Conservation (phyloP, 495 filamentous ascomycete genomes). For the Penicillium paxilli region DNA sequence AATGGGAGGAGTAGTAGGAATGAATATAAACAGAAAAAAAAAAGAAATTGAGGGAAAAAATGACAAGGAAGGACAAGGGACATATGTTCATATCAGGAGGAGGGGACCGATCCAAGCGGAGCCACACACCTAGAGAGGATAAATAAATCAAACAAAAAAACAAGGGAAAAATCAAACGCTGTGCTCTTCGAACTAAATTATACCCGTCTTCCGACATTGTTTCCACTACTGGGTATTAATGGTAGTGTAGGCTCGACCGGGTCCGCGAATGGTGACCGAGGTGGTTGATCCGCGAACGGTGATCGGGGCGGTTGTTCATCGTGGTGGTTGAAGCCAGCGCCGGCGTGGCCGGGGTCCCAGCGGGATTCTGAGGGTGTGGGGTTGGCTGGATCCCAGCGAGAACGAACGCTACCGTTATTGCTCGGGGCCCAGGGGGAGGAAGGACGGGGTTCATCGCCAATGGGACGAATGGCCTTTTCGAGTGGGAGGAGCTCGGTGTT, state of each 20-base stretch:
- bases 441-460: slow-evolving; percentile 53
- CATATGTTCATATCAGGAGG: background rate
- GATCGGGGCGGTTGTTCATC: background rate
- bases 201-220: slow-evolving; percentile 5
- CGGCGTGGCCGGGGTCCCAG: background rate
- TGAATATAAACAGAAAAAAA: background rate
- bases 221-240: slow-evolving; percentile 13
- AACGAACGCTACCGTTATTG: slow-evolving; percentile 4
- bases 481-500: slow-evolving; percentile 92
- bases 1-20: background rate
- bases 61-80: slow-evolving; percentile 3
- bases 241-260: slow-evolving; percentile 17
- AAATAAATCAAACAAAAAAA: background rate
- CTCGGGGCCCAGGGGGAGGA: slow-evolving; percentile 8
- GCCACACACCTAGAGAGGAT: background rate
- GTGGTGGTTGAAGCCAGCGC: background rate
- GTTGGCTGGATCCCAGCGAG: background rate
- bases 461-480: slow-evolving; percentile 76
- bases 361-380: too few species aligned
- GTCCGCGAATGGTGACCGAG: slow-evolving; percentile 6
- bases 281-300: slow-evolving; percentile 2
- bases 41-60: background rate
- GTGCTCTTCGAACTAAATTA: too few species aligned
- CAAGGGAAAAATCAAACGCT: background rate
- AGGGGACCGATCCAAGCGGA: background rate